Evolutionary conservation across 441 rosid genomes (phyloP), one percentile per base, ranked within the genome.

Genomic region (Euphorbia schlechtendalii): DNA sequence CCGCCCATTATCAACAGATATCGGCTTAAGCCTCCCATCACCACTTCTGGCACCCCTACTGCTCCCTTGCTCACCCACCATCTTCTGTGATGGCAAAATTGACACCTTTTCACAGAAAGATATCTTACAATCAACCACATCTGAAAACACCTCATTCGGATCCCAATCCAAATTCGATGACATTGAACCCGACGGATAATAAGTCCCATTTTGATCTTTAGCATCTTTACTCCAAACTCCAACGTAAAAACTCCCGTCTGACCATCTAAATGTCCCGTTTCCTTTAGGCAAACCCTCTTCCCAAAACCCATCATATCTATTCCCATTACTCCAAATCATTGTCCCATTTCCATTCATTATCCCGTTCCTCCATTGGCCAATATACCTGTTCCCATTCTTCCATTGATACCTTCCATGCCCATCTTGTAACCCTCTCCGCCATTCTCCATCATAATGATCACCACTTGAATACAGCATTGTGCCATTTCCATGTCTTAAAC

Each of bases 221-320:
- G 84, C 82, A 78, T 87, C 96, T 58, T 79, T 87, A 58, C 91
- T 95, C 99, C 99, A 95, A 69, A 84, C 77, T 9, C 99, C 98
- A 1, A 85, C 91, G 52, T 87, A 89, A 52, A 81, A 86, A 64
- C 97, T 85, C 46, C 96, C 97, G n/a, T 86, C 93, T 0, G 79
- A 62, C 94, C 91, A 87, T 45, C 81, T 76, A 30, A 76, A 88
- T 0, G 89, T 89, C 30, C 99, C 99, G 58, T 83, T 86, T 32
- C 99, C 99, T 73, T 81, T 89, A 5, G 99, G 99, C 60, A 83
- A 65, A 5, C 89, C 90, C 30, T 85, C 93, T 62, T 89, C 96
- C 99, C 99, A 95, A 59, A 74, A 81, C 0, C 99, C 99, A 68
- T 95, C 98, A 69, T 86, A 94, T 63, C 92, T 77, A 60, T 89